phyloP scores from a whole-genome alignment of 345 rosid species.

The Sonneratia caseolaris region DNA sequence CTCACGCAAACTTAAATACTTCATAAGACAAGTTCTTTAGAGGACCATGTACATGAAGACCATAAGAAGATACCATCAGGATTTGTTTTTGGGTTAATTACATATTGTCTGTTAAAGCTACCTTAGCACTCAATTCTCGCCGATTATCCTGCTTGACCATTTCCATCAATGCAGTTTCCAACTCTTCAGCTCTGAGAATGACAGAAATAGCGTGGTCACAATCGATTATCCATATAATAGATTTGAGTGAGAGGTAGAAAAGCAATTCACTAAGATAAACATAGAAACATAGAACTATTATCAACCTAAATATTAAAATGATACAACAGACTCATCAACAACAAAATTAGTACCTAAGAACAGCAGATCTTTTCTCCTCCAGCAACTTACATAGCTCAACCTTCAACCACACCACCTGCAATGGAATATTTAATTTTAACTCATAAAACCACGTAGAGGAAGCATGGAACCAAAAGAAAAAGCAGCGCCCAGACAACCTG shows the following conservation, averaged over 20 bases:
- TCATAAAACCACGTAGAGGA: background rate
- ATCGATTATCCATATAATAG: background rate
- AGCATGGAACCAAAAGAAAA: background rate
- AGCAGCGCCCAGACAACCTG: constrained; percentile 41
- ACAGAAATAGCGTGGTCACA: constrained; percentile 4
- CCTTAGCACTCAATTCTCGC: constrained; percentile 82
- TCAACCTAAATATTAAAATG: background rate
- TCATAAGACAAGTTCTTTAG: too few species aligned
- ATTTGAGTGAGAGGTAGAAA: background rate
- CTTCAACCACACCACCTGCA: constrained; percentile 89
- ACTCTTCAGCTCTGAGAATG: constrained; percentile 80
- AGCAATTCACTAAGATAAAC: background rate
- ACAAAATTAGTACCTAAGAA: constrained; percentile 54
- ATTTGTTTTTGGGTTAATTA: too few species aligned
- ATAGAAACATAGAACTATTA: background rate
- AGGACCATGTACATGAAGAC: too few species aligned
- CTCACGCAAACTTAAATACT: too few species aligned
- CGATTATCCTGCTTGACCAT: constrained; percentile 98
- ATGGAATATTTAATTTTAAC: background rate
- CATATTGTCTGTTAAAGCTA: too few species aligned
- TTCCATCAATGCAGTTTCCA: constrained; percentile 99
- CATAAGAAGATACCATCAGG: too few species aligned
- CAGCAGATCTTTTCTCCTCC: constrained; percentile 93
- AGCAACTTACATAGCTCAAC: constrained; percentile 88
- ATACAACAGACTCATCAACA: background rate